phyloP scores from a whole-genome alignment of 2,329 filamentous ascomycete genomes.

The Clarireedia hainanense region DNA sequence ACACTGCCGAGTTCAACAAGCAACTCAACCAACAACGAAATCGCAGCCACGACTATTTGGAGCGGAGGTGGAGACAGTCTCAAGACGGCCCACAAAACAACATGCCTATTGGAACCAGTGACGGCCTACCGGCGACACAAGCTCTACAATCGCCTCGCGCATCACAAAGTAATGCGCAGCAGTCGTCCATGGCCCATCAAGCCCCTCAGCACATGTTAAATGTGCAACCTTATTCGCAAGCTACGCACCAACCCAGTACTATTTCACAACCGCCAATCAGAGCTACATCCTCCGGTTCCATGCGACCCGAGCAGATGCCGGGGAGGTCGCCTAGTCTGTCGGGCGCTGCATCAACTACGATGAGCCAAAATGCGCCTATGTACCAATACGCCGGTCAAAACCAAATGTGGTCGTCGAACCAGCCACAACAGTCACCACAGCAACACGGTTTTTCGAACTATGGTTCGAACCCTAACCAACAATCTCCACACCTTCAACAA shows the following conservation, averaged over 20 bases:
- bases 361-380: slow-evolving; percentile 37
- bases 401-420: slow-evolving; percentile 55
- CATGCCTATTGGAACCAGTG: slow-evolving; percentile 30
- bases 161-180: slow-evolving; percentile 44
- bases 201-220: slow-evolving; percentile 34
- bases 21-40: slow-evolving; percentile 71
- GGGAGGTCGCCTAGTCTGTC: slow-evolving; percentile 56
- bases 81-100: slow-evolving; percentile 64
- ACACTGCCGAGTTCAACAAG: slow-evolving; percentile 88
- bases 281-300: slow-evolving; percentile 53
- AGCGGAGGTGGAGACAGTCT: slow-evolving; percentile 73
- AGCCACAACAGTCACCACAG: slow-evolving; percentile 56
- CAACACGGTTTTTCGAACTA: slow-evolving; percentile 31
- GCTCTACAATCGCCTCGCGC: slow-evolving; percentile 52
- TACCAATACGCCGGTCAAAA: slow-evolving; percentile 56
- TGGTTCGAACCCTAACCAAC: slow-evolving; percentile 5
- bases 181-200: slow-evolving; percentile 41
- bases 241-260: slow-evolving; percentile 63
- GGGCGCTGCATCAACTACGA: slow-evolving; percentile 45
- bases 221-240: slow-evolving; percentile 59
- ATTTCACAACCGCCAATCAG: slow-evolving; percentile 68
- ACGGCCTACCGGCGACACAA: slow-evolving; percentile 43
- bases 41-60: slow-evolving; percentile 70
- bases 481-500: slow-evolving; percentile 49
- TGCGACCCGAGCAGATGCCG: slow-evolving; percentile 48